These are phyloP conservation scores for Skeletonema grethae DNA, from an alignment of 108 stramenopile genomes.

Conservation along the genomic window DNA sequence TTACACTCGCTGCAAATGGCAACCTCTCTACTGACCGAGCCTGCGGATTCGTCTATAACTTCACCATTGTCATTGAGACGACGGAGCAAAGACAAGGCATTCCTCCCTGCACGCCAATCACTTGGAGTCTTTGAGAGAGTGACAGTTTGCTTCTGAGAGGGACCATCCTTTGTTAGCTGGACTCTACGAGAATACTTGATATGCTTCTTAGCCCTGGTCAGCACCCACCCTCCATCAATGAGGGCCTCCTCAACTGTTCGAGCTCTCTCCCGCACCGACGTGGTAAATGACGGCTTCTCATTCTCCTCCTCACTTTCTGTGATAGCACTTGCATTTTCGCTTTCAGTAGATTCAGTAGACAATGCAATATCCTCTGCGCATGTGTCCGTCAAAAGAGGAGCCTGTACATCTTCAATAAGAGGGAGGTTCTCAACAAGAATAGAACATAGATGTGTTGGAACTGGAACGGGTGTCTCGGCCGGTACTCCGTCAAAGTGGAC, in stretches of 20 bases:
- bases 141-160: constrained; percentile 5
- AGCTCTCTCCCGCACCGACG: constrained; percentile 1
- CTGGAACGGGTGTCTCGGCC: background rate
- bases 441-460: constrained; percentile 5
- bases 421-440: background rate
- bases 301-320: background rate
- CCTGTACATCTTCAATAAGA: too few species aligned
- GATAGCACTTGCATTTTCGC: background rate
- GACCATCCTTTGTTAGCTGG: background rate
- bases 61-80: background rate
- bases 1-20: background rate
- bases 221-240: constrained; percentile 6
- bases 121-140: constrained; percentile 6
- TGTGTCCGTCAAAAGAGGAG: background rate
- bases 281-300: background rate
- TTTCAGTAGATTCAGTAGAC: background rate
- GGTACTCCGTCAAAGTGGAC: constrained; percentile 9
- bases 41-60: background rate
- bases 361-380: background rate
- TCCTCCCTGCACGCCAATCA: constrained; percentile 2
- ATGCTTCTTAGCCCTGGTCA: background rate
- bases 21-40: background rate
- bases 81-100: constrained; percentile 4
- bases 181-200: constrained; percentile 9
- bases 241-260: constrained; percentile 10